Evolutionary conservation across 2,329 filamentous ascomycete species (phyloP).

Genomic region (Mariannaea sp.): DNA sequence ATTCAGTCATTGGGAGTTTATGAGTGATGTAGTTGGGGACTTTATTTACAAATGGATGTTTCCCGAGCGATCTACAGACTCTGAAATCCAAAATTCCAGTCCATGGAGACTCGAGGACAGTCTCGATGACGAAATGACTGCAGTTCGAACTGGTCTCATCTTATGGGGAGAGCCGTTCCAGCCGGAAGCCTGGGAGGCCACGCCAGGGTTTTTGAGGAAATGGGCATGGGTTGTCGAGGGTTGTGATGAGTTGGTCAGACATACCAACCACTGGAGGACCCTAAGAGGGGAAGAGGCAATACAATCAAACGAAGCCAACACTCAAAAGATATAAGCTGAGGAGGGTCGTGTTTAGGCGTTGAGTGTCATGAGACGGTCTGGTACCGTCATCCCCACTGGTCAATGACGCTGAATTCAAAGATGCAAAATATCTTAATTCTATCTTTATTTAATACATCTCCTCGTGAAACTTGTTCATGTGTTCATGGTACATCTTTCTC

Average conservation of each 20-base stretch:
- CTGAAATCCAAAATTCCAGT: not conserved
- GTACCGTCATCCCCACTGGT: too few species aligned
- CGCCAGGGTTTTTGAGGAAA: conserved; percentile 28
- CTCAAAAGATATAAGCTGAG: not conserved
- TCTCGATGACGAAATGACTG: not conserved
- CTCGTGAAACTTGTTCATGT: too few species aligned
- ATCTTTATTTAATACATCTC: too few species aligned
- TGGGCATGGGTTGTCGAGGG: conserved; percentile 32
- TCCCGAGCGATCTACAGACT: not conserved
- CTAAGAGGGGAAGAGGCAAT: conserved; percentile 28
- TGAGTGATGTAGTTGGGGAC: conserved; percentile 21
- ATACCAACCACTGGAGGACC: conserved; percentile 30
- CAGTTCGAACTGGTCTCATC: conserved; percentile 26
- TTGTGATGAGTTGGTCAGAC: conserved; percentile 26
- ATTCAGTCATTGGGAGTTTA: conserved; percentile 46
- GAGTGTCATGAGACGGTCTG: too few species aligned
- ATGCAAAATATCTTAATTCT: too few species aligned
- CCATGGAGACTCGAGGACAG: not conserved
- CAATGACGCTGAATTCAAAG: too few species aligned
- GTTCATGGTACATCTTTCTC: too few species aligned
- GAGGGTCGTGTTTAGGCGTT: not conserved
- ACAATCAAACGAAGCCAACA: not conserved
- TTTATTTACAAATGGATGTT: conserved; percentile 1
- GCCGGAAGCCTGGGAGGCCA: conserved; percentile 32
- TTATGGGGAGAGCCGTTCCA: conserved; percentile 34